Evolutionary conservation across 805 yeast species (phyloP).

Genomic region (Candida insectalens): DNA sequence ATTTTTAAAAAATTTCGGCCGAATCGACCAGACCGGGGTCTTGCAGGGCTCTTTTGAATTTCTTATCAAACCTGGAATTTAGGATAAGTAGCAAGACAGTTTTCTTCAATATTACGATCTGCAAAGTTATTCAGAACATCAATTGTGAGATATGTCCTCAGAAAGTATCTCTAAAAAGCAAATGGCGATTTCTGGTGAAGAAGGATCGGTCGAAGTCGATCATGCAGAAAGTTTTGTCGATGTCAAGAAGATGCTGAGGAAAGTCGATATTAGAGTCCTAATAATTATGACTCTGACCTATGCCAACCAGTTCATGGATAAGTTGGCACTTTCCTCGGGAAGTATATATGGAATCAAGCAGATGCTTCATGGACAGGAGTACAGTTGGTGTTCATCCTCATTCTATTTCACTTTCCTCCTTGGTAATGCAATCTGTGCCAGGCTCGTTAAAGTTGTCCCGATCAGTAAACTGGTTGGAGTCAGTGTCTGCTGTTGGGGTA

Average conservation of each 20-base stretch:
- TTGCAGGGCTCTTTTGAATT: no score
- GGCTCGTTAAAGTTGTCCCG: constrained; percentile 44
- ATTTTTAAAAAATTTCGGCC: no score
- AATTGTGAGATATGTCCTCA: no score
- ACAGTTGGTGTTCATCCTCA: constrained; percentile 26
- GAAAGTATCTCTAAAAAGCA: no score
- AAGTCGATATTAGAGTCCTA: constrained; percentile 40
- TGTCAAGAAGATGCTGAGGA: constrained; percentile 18
- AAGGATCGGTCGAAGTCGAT: constrained; percentile 7
- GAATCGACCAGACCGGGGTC: no score
- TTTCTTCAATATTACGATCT: no score
- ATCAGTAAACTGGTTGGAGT: constrained; percentile 40
- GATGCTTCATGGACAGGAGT: constrained; percentile 34
- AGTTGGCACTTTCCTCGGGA: constrained; percentile 25
- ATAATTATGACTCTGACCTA: constrained; percentile 41
- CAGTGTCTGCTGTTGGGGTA: constrained; percentile 55
- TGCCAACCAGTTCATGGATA: constrained; percentile 30
- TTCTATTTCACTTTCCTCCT: constrained; percentile 49
- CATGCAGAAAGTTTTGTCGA: constrained; percentile 10
- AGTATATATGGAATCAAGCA: constrained; percentile 44
- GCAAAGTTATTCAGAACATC: no score
- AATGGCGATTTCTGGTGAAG: no score
- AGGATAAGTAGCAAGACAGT: no score
- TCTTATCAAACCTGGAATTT: no score
- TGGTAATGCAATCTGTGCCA: constrained; percentile 41